Evolutionary conservation across 1,284 basidiomycete species (phyloP).

Genomic region (Cronartium quercuum): DNA sequence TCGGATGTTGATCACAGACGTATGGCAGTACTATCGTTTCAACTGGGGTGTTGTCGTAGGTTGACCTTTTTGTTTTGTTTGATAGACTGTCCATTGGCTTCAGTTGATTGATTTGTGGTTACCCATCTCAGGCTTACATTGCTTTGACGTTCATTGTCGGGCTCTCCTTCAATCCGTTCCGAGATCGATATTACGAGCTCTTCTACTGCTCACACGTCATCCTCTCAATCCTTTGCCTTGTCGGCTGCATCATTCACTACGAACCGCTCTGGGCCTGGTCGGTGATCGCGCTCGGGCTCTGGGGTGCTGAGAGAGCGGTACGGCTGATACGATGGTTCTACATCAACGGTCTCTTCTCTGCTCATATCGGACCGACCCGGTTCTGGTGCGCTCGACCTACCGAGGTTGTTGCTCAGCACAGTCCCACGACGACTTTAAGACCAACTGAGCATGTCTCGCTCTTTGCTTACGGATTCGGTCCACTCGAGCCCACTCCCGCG

Average conservation of each 20-base stretch:
- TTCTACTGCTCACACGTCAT: slow-evolving; percentile 35
- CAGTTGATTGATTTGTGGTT: too few species aligned
- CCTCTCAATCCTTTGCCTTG: slow-evolving; percentile 24
- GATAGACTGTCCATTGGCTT: neutral
- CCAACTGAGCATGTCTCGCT: neutral
- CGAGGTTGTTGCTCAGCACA: neutral
- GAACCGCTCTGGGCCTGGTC: slow-evolving; percentile 38
- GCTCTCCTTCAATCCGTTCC: slow-evolving; percentile 60
- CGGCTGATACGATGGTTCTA: slow-evolving; percentile 20
- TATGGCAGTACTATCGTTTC: slow-evolving; percentile 65
- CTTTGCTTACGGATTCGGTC: neutral
- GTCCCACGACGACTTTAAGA: neutral
- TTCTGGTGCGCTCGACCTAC: slow-evolving; percentile 25
- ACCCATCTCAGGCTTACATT: slow-evolving; percentile 61
- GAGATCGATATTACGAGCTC: slow-evolving; percentile 64
- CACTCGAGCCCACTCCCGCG: neutral
- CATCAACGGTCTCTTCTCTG: slow-evolving; percentile 25
- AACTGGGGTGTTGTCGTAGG: slow-evolving; percentile 66
- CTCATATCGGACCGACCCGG: neutral
- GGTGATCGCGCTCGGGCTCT: slow-evolving; percentile 22
- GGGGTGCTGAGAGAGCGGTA: slow-evolving; percentile 25
- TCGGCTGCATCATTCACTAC: slow-evolving; percentile 36
- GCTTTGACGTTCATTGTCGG: slow-evolving; percentile 63
- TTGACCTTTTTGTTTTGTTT: slow-evolving; percentile 41
- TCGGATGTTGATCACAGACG: slow-evolving; percentile 58